phyloP scores from a whole-genome alignment of 2,329 filamentous ascomycete species.

The Malbranchea zuffiana region DNA sequence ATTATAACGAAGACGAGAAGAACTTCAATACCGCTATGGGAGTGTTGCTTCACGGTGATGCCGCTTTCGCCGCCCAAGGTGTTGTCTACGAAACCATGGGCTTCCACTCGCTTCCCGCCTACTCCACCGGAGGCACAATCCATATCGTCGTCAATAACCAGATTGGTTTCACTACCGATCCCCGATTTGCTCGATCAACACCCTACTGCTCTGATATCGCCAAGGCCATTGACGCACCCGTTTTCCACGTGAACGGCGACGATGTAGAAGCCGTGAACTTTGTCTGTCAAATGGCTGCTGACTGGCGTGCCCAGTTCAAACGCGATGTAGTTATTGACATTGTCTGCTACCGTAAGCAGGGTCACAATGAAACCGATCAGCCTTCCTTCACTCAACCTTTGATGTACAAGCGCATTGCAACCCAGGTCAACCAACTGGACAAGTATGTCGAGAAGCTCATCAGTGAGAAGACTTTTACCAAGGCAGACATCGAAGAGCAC shows the following conservation, averaged over 20 bases:
- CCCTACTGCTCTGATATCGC: constrained; percentile 99
- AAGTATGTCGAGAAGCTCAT: constrained; percentile 87
- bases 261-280: constrained; percentile 98
- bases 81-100: constrained; percentile 98
- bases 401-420: constrained; percentile 97
- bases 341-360: constrained; percentile 97
- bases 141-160: constrained; percentile 99
- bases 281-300: constrained; percentile 89
- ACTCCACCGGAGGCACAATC: constrained; percentile 94
- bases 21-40: constrained; percentile 85
- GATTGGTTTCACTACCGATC: constrained; percentile 98
- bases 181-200: constrained; percentile 91
- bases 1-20: constrained; percentile 96
- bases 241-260: constrained; percentile 98
- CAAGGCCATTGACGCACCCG: constrained; percentile 94
- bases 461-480: constrained; percentile 81
- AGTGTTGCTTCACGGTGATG: constrained; percentile 91
- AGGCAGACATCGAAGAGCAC: constrained; percentile 96
- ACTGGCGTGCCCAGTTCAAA: constrained; percentile 98
- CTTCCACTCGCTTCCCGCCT: constrained; percentile 89
- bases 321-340: constrained; percentile 96
- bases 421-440: constrained; percentile 74
- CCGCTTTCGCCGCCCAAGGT: constrained; percentile 91
- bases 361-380: constrained; percentile 99
- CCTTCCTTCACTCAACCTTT: constrained; percentile 98